phyloP scores from a whole-genome alignment of 768 basidiomycete genomes.

The Tricholoma matsutake region DNA sequence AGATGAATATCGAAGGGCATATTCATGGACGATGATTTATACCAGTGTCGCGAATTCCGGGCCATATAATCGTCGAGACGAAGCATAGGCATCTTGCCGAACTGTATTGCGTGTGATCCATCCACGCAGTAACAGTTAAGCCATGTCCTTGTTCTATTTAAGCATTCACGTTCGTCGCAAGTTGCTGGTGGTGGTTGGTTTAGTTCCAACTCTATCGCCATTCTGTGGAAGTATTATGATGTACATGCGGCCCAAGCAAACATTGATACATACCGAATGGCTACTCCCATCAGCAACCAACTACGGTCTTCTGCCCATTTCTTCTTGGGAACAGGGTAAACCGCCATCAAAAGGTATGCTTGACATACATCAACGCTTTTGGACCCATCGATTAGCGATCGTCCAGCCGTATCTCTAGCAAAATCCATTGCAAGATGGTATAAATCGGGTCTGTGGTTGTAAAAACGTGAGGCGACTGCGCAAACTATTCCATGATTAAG shows the following conservation, averaged over 20 bases:
- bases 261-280: conserved; percentile 45
- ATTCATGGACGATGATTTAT: conserved; percentile 37
- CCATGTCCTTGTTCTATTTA: conserved; percentile 75
- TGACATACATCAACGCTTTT: conserved; percentile 77
- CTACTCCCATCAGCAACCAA: conserved; percentile 71
- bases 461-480: conserved; percentile 66
- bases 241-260: neutral
- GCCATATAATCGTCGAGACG: conserved; percentile 60
- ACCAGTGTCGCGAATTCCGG: conserved; percentile 48
- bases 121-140: conserved; percentile 75
- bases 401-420: conserved; percentile 58
- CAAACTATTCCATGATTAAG: conserved; percentile 44
- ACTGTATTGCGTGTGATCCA: conserved; percentile 70
- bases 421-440: conserved; percentile 59
- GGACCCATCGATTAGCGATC: conserved; percentile 55
- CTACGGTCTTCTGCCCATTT: conserved; percentile 71
- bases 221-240: conserved; percentile 32
- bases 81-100: conserved; percentile 70
- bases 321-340: conserved; percentile 59
- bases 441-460: conserved; percentile 50
- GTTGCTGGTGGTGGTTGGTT: conserved; percentile 49
- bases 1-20: conserved; percentile 45
- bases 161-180: conserved; percentile 58
- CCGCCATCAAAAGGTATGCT: conserved; percentile 66
- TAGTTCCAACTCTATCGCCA: conserved; percentile 71